Base-by-base conservation (phyloP, 306 rosid genomes). In the Rosa lucieae region DNA sequence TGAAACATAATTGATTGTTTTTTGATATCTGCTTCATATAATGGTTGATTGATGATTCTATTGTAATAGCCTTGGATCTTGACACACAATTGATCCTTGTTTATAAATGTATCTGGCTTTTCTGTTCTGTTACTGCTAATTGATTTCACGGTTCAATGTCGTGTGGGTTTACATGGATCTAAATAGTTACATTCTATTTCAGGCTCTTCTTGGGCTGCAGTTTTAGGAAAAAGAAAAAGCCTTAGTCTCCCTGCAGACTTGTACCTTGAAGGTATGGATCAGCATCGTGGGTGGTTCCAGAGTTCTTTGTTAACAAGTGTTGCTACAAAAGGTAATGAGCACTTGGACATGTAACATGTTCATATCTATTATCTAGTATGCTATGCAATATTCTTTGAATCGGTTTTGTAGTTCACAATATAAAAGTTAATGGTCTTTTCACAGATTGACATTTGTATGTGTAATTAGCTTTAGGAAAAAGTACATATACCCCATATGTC, bases 131-230 rank as follows among this genome's bases (percentile, higher is more conserved):
- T 23, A 68, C 51, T 48, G 42, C 63, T 1, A 29, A 46, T 37
- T 70, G 46, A 67, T 32, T 80, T 26, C 55, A 32, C 59, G 23
- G 73, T 72, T 78, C 43, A 15, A 26, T 70, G 48, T 76, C 43
- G 48, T 72, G 26, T 67, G 58, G 83, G 21, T 79, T 78, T 66
- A 12, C 47, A 42, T 44, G 63, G 72, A 67, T 35, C 76, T 51
- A 77, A 77, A 43, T 78, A 37, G 79, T 82, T 76, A 74, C 56
- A 70, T 85, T 78, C 71, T 79, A 80, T 86, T 84, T 83, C 94
- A 96, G 99, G 99, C 74, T 93, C 99, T 80, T 96, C 99, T 74
- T 96, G 99, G 99, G 99, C 99, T 81, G 97, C 98, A 70, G 94
- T 93, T 70, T 82, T 96, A 85, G 90, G 91, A 65, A 88, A 84